Evolutionary conservation across 116 monocot genomes (phyloP), one percentile per base, ranked within the genome.

Genomic region (Zostera marina): DNA sequence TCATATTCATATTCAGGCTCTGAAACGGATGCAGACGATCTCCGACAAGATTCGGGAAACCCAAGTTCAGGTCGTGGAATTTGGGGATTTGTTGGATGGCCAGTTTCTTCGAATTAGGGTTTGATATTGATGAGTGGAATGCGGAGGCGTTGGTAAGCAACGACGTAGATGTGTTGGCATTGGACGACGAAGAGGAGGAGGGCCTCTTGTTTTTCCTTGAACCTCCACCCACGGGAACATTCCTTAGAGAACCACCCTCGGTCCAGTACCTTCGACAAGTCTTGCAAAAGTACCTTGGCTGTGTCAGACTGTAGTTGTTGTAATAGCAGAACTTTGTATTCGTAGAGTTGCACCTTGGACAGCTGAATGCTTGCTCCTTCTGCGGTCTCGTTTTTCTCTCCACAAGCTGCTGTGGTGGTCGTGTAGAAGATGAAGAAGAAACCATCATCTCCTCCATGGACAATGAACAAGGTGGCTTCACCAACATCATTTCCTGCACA

Each of bases 311-410:
- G 81, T 93, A 93, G 70, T 93, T 93, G 78, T 93, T 93, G 74
- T 93, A 93, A 76, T 93, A 93, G 64, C 92, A 93, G 76, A 93
- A 93, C 58, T 93, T 93, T 41, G 92, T 93, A 74, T 93, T 87
- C 57, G 78, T 83, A 24, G 91, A 91, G 73, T 85, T 82, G 85
- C 91, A 91, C 79, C 91, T 65, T 13, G 85, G 91, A 68, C 91
- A 91, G 66, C 77, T 81, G 15, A 87, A 64, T 7, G 83, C 80
- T 48, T 83, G 75, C 59, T 83, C 92, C 49, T 81, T 83, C 66
- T 74, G 80, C 12, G 83, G 81, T 53, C 78, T 66, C 2, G 62
- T 52, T 42, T 78, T 65, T 55, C 81, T 70, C 70, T 82, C 74
- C 61, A 64, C 53, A 66, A 61, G 11, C 52, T 40, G 59, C n/a